Conservation (phyloP, 2,329 filamentous ascomycete genomes). For the Colletotrichum trifolii region DNA sequence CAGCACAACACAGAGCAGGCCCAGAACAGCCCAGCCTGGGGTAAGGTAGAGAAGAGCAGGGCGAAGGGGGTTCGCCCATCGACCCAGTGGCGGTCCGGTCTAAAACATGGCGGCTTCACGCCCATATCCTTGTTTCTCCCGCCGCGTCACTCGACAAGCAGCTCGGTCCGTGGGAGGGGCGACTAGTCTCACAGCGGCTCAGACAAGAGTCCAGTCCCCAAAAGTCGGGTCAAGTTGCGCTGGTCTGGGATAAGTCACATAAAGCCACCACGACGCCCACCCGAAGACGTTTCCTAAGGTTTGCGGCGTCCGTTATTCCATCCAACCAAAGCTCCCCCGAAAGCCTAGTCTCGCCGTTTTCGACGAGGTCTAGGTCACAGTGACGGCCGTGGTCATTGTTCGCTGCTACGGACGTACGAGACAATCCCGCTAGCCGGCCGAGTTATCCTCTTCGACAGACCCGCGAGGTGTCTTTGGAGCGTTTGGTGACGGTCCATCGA, state of each 20-base stretch:
- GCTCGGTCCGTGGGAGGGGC: conserved; percentile 23
- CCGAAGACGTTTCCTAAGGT: conserved; percentile 27
- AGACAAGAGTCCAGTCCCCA: conserved; percentile 9
- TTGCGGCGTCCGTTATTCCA: conserved; percentile 21
- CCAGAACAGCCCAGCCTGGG: conserved; percentile 7
- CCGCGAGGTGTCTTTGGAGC: neutral
- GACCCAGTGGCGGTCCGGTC: conserved; percentile 29
- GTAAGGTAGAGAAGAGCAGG: neutral
- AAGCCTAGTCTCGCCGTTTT: conserved; percentile 19
- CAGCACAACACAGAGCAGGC: neutral
- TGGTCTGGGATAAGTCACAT: conserved; percentile 28
- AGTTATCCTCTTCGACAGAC: conserved; percentile 15
- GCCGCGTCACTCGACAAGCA: conserved; percentile 16
- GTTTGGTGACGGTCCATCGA: conserved; percentile 9
- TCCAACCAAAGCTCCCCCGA: conserved; percentile 9
- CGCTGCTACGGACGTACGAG: conserved; percentile 22
- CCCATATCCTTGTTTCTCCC: conserved; percentile 24
- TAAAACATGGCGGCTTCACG: conserved; percentile 34
- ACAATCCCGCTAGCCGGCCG: conserved; percentile 3
- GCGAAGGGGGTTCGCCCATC: conserved; percentile 18
- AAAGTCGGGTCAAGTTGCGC: conserved; percentile 15
- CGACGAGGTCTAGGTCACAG: conserved; percentile 9
- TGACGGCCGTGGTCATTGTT: conserved; percentile 25
- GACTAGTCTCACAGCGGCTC: conserved; percentile 14
- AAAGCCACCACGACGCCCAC: conserved; percentile 30